These are phyloP conservation scores for Calocybe gangraenosa DNA, from an alignment of 768 basidiomycete genomes.

Conservation along the genomic window DNA sequence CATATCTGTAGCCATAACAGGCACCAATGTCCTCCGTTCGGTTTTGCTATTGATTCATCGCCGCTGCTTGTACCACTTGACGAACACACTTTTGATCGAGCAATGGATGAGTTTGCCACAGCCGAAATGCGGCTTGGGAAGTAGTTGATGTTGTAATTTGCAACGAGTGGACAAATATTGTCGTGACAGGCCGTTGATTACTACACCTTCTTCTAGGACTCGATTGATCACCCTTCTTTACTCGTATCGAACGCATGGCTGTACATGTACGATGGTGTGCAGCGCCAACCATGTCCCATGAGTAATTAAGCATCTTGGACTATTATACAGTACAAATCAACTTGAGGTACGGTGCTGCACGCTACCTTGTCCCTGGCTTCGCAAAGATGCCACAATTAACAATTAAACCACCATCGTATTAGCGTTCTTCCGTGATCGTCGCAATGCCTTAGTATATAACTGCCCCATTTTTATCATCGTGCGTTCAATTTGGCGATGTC, in stretches of 20 bases:
- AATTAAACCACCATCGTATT: too few relatives aligned
- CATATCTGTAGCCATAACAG: slow-evolving; percentile 25
- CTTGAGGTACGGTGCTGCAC: too few relatives aligned
- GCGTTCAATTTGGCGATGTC: slow-evolving; percentile 3
- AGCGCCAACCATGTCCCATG: too few relatives aligned
- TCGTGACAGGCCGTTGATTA: background rate
- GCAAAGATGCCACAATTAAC: too few relatives aligned
- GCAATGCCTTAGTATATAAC: slow-evolving; percentile 1
- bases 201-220: too few relatives aligned
- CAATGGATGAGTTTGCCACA: slow-evolving; percentile 66
- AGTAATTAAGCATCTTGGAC: too few relatives aligned
- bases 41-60: background rate
- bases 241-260: too few relatives aligned
- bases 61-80: slow-evolving; percentile 29
- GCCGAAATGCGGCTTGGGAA: slow-evolving; percentile 81
- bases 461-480: background rate
- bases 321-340: too few relatives aligned
- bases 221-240: too few relatives aligned
- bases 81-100: slow-evolving; percentile 59
- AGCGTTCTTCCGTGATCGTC: slow-evolving; percentile 7
- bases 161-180: background rate
- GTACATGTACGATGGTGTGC: too few relatives aligned
- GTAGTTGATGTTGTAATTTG: slow-evolving; percentile 29
- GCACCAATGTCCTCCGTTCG: background rate
- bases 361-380: too few relatives aligned